Conservation (phyloP, 305 asterid species). For the Ruellia speciosa region DNA sequence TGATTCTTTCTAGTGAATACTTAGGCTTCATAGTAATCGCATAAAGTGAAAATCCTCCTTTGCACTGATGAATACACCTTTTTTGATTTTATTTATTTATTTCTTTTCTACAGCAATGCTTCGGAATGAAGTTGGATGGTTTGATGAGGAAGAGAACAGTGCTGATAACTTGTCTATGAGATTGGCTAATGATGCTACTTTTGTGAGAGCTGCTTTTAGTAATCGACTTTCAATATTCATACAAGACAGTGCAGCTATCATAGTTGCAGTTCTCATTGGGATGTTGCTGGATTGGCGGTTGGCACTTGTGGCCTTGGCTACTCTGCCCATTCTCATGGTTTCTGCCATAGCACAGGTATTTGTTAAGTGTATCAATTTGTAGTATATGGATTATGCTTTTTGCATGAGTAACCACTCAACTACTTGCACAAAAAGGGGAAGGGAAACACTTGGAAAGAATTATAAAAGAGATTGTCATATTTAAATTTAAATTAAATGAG, state of each 20-base stretch:
- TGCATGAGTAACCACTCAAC: neutral
- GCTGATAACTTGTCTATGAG: slow-evolving; percentile 99
- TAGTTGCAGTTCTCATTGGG: slow-evolving; percentile 91
- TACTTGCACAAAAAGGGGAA: too few relatives aligned
- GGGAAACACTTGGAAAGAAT: too few relatives aligned
- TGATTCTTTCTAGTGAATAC: slow-evolving; percentile 13
- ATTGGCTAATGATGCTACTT: slow-evolving; percentile 97
- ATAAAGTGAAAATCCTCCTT: neutral
- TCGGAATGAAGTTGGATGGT: slow-evolving; percentile 99
- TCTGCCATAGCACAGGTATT: slow-evolving; percentile 96
- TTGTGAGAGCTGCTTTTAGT: slow-evolving; percentile 99
- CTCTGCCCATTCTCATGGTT: slow-evolving; percentile 82
- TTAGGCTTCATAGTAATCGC: slow-evolving; percentile 5
- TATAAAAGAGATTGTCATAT: too few relatives aligned
- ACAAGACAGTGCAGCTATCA: slow-evolving; percentile 91
- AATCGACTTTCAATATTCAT: slow-evolving; percentile 90
- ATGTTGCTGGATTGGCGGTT: slow-evolving; percentile 86
- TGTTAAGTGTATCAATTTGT: slow-evolving; percentile 2
- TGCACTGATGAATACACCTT: slow-evolving; percentile 11
- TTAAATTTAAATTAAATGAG: too few relatives aligned
- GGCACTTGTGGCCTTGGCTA: slow-evolving; percentile 96
- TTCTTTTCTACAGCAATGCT: slow-evolving; percentile 76
- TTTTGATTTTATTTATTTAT: neutral
- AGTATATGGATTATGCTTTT: slow-evolving; percentile 7
- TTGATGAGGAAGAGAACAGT: slow-evolving; percentile 96